Evolutionary conservation across 257 asterid genomes (phyloP), one percentile per base, ranked within the genome.

Genomic region (Misopates orontium): DNA sequence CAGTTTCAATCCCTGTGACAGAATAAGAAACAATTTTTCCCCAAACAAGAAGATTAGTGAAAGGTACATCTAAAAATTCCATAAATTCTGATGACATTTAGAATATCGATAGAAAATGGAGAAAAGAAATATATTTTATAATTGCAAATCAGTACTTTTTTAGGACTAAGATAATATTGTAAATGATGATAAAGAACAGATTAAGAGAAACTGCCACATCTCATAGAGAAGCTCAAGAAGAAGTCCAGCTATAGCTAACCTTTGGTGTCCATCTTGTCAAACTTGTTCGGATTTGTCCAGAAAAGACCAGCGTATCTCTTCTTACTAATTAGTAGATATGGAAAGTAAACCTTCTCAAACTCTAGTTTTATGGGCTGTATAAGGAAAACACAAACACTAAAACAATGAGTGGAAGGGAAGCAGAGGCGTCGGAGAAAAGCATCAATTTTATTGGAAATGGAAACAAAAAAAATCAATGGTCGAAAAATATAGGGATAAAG

Each of bases 281-380:
- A 87, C 76, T 90, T 94, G 73, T 82, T 74, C 48, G 95, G 96
- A 81, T 84, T 94, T 73, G 99, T 90, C 99, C 99, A 94, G 70
- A 84, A 77, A 73, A 94, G 99, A 64, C 99, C 99, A 75, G 99
- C 99, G 74, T 94, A 94, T 73, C 99, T 94, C 91, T 94, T 94
- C 91, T 94, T 94, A 84, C 99, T 94, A 65, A 94, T 94, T 57
- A 94, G 75, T 40, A 94, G 78, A 75, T 94, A 94, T 61, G 99
- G 99, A 78, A 71, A 87, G 80, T 94, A 94, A 41, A 94, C 83
- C 90, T 94, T 94, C 90, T 94, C 99, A 75, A 94, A 94, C 84
- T 94, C 97, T 24, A 94, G 87, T 75, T 85, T 90, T 75, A 94
- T 88, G 50, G 97, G 99, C 99, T 94, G 82, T 44, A 63, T 22